These are phyloP conservation scores for Dichotomopilus funicola DNA, from an alignment of 2,329 filamentous ascomycete genomes.

Conservation along the genomic window DNA sequence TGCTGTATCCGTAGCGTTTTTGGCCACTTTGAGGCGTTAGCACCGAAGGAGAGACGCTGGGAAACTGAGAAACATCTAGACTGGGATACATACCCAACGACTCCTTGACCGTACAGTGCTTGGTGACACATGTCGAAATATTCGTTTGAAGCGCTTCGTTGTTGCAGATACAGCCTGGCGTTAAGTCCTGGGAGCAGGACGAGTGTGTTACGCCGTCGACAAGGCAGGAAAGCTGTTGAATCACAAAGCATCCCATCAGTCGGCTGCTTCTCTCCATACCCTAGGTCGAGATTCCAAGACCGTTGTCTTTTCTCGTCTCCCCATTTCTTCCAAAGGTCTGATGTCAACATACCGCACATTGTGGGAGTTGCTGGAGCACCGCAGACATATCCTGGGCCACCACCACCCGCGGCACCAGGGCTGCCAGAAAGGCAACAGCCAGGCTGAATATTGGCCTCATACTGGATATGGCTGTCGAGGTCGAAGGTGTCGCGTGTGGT, in stretches of 20 bases:
- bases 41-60: not conserved
- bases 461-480: not conserved
- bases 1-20: constrained; percentile 1
- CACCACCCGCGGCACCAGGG: constrained; percentile 4
- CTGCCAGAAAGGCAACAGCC: constrained; percentile 2
- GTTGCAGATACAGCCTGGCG: constrained; percentile 4
- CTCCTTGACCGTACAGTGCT: constrained; percentile 11
- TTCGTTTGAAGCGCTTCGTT: constrained; percentile 1
- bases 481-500: no score
- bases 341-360: constrained; percentile 7
- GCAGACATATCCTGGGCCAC: not conserved
- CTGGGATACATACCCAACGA: constrained; percentile 3
- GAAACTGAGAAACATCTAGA: no score
- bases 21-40: not conserved
- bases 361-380: constrained; percentile 1
- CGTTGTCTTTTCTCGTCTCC: not conserved
- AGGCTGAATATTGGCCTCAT: constrained; percentile 2
- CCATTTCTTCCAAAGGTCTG: not conserved
- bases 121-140: constrained; percentile 1
- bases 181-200: not conserved
- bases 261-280: not conserved
- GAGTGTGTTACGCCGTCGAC: constrained; percentile 2
- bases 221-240: not conserved
- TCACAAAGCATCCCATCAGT: not conserved
- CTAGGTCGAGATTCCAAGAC: not conserved